A percentile compares a stretch with the other conserved stretches of the same genome.
Evolutionary conservation across 495 filamentous ascomycete genomes (phyloP).

Genomic region (Sporormia fimetaria): DNA sequence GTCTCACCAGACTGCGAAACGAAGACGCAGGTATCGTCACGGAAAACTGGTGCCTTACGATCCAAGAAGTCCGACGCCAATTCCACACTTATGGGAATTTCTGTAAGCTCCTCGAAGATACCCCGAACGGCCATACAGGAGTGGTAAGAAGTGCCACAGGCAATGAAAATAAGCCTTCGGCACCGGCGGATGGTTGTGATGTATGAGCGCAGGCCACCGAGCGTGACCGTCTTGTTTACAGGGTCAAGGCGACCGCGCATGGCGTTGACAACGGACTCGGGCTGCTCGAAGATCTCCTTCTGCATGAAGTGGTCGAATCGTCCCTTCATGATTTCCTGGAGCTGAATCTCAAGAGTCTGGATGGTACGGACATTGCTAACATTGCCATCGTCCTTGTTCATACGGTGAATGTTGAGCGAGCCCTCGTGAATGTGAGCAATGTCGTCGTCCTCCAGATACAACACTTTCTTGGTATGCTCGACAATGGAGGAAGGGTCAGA

Average conservation of each 20-base stretch:
- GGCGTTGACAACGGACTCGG: constrained; percentile 97
- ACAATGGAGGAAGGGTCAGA: constrained; percentile 97
- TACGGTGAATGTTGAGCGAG: constrained; percentile 93
- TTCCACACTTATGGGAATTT: constrained; percentile 95
- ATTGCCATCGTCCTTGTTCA: constrained; percentile 92
- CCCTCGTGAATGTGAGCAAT: constrained; percentile 99
- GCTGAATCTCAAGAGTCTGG: constrained; percentile 94
- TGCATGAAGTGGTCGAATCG: constrained; percentile 99
- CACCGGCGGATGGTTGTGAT: constrained; percentile 93
- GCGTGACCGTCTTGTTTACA: constrained; percentile 82
- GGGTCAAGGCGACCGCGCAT: constrained; percentile 97
- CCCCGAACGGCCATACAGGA: constrained; percentile 99
- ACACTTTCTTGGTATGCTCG: constrained; percentile 99
- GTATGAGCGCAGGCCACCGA: constrained; percentile 91
- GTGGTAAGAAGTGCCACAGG: constrained; percentile 95
- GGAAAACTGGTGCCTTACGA: constrained; percentile 95
- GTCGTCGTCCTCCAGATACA: constrained; percentile 98
- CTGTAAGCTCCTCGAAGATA: constrained; percentile 92
- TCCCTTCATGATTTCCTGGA: constrained; percentile 99
- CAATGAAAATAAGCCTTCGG: constrained; percentile 93
- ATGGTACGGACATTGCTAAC: constrained; percentile 93
- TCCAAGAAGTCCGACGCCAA: constrained; percentile 97
- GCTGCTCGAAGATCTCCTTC: constrained; percentile 99
- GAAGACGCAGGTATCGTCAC: constrained; percentile 97
- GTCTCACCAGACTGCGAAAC: constrained; percentile 98